Evolutionary conservation across 2,329 filamentous ascomycete genomes (phyloP), one percentile per base, ranked within the genome.

Genomic region (Sarocladium kiliense): DNA sequence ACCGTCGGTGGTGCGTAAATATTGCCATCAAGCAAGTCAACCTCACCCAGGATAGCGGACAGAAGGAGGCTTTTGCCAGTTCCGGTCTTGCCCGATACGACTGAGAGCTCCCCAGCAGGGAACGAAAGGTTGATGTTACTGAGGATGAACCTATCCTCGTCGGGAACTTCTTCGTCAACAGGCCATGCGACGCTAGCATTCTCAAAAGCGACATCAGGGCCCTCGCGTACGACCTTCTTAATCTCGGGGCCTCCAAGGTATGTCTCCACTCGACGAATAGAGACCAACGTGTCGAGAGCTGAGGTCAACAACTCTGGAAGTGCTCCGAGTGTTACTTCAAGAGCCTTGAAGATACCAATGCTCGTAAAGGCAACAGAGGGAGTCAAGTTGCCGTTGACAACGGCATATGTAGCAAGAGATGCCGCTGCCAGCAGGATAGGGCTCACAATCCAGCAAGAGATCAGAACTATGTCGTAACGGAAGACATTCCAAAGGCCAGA

Each of bases 321-420:
- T 41, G 88, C 75, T 0, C 84, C 84, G 1, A 94, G 71, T 0
- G 86, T 85, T 21, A 85, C 76, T 65, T 94, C 89, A 21, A 94
- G 76, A n/a, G 82, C 78, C 57, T 81, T 82, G 68, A 94, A 90
- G 45, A 92, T 77, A 10, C 86, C 84, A 36, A 92, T 84, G 26
- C 87, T 86, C 25, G 90, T 90, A 61, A 94, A 94, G 2, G 89
- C 89, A 11, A 92, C 79, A 0, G 88, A 90, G 0, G 89, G 85
- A 1, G 79, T 77, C 10, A 94, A 74, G 0, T 75, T 72, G 3
- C 84, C 85, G 60, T 90, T 69, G 0, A 88, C 61, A 10, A 80
- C 60, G 2, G 87, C 84, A 63, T 92, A 92, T 0, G 84, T 78
- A 2, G 85, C 79, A 2, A 94, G 74, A 0, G 88, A 86, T 9